These are phyloP conservation scores for Citrus maxima DNA, from an alignment of 345 rosid species.

Conservation along the genomic window DNA sequence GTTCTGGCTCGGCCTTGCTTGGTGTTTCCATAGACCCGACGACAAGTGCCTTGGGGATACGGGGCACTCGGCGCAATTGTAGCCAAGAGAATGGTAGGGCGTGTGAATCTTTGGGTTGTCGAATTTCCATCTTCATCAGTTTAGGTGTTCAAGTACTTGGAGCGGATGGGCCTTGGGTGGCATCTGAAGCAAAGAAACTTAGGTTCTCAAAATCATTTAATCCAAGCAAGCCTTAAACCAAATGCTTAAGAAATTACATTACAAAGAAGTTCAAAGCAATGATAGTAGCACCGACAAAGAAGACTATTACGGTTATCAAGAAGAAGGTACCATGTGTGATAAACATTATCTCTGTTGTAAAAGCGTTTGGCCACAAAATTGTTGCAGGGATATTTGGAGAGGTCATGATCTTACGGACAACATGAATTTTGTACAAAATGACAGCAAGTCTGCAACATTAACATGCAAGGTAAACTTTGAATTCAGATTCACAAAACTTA, in stretches of 20 bases:
- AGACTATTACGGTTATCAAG: too few species aligned
- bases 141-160: constrained; percentile 19
- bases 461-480: neutral
- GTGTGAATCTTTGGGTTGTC: too few species aligned
- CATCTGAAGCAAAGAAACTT: constrained; percentile 21
- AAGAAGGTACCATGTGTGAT: too few species aligned
- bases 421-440: constrained; percentile 77
- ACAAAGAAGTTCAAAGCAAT: too few species aligned
- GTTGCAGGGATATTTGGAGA: constrained; percentile 73
- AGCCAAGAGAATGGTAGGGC: too few species aligned
- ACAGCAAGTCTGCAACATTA: constrained; percentile 75
- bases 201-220: constrained; percentile 54
- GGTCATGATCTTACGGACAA: constrained; percentile 89
- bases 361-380: constrained; percentile 48
- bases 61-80: too few species aligned
- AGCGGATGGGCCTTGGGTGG: constrained; percentile 28
- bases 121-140: neutral
- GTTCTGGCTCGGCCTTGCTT: too few species aligned
- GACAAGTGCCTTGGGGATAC: too few species aligned
- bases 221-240: neutral
- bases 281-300: too few species aligned
- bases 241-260: too few species aligned
- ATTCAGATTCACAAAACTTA: neutral
- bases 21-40: too few species aligned
- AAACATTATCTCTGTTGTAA: constrained; percentile 28